Base-by-base conservation (phyloP, 257 asterid species). In the Scutellaria barbata region DNA sequence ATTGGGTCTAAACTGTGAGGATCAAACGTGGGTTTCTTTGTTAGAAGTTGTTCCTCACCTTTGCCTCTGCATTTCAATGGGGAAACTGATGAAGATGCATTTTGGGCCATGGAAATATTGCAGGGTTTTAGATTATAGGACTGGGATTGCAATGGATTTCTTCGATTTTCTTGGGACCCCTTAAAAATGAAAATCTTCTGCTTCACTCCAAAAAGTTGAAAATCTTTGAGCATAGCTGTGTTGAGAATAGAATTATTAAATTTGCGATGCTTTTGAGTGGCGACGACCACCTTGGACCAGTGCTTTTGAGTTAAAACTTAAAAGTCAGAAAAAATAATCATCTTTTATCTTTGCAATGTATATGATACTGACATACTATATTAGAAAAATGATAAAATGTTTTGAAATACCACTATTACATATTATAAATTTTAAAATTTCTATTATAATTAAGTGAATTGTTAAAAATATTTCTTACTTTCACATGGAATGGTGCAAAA, bases 1-100 rank as follows among this genome's bases (percentile, higher is more conserved):
- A 72, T 84, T 1, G 82, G 66, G 43, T 88, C 85, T 59, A 91
- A 63, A 41, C 60, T 58, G 76, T 84, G 95, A 78, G 92, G 96
- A 91, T 91, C 86, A 77, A 84, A 71, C 4, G 63, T 18, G 71
- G 89, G 76, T 43, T 86, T 79, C 30, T 51, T 72, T 62, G 77
- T 30, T 69, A 66, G 69, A 18, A 75, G 43, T 59, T 63, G 82
- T 33, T 75, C 77, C 40, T 30, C 58, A 16, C 0, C 69, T 5
- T 47, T 60, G 61, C 81, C 56, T 57, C 81, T 60, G 75, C 83
- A 79, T 78, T 80, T 85, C 74, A 79, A 41, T 37, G 79, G 77
- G 50, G 81, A 60, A 35, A 61, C 76, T n/a, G 76, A 41, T 33
- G 85, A 75, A 35, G 81, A 71, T 10, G 71, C 57, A 37, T 71